Conservation (phyloP, 352 stramenopile species). For the Halophytophthora polymorphica region DNA sequence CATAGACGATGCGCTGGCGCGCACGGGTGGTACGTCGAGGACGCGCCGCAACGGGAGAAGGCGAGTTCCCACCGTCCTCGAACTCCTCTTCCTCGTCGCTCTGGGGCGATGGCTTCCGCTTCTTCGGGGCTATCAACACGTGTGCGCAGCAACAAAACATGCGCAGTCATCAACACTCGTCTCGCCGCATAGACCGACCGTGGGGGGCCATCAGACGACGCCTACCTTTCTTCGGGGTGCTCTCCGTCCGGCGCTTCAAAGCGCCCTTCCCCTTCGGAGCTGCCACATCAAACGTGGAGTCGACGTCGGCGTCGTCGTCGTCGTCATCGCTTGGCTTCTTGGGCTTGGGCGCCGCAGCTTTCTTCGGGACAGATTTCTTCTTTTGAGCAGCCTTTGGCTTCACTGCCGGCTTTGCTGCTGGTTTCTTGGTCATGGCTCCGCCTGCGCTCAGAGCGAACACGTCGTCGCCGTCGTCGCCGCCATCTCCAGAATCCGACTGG, state of each 20-base stretch:
- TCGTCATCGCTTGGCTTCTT: conserved; percentile 14
- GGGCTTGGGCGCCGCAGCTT: conserved; percentile 24
- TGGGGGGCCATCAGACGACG: too few species aligned
- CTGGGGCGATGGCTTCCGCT: conserved; percentile 7
- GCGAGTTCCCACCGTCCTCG: conserved; percentile 13
- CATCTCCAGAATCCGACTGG: conserved; percentile 16
- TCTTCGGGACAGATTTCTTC: conserved; percentile 18
- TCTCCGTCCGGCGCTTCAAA: conserved; percentile 3
- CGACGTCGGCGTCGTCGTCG: conserved; percentile 19
- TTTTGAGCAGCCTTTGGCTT: conserved; percentile 32
- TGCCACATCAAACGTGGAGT: neutral
- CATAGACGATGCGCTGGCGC: conserved; percentile 51
- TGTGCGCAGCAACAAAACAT: neutral
- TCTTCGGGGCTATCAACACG: conserved; percentile 27
- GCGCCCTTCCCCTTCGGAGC: conserved; percentile 25
- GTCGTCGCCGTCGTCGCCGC: conserved; percentile 53
- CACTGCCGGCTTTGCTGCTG: conserved; percentile 17
- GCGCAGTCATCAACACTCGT: neutral
- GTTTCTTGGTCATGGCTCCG: conserved; percentile 25
- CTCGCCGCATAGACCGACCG: too few species aligned
- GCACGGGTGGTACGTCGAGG: conserved; percentile 32
- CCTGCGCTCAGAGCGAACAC: conserved; percentile 59
- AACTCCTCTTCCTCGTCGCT: conserved; percentile 11
- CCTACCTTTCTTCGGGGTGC: conserved; percentile 8
- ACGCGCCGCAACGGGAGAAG: conserved; percentile 23